phyloP scores from a whole-genome alignment of 2,329 filamentous ascomycete genomes.

The Arthrinium puccinioides region DNA sequence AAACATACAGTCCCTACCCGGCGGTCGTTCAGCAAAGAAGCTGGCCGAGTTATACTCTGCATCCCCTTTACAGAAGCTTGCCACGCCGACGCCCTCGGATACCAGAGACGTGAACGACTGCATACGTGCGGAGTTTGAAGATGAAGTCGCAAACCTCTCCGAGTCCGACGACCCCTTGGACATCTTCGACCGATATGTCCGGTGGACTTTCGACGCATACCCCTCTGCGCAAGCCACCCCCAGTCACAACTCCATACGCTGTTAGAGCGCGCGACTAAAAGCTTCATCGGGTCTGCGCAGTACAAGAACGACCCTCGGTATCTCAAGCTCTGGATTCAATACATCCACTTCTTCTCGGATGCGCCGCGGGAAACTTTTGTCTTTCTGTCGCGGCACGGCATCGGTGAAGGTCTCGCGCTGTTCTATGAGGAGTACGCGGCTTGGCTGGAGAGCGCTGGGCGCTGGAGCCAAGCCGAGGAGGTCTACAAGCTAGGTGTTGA shows the following conservation, averaged over 20 bases:
- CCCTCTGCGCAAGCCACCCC: slow-evolving; percentile 86
- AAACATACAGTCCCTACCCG: slow-evolving; percentile 90
- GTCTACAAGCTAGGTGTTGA: slow-evolving; percentile 88
- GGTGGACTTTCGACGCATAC: slow-evolving; percentile 94
- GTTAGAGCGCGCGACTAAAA: slow-evolving; percentile 86
- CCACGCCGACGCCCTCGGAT: slow-evolving; percentile 61
- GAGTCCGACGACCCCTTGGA: slow-evolving; percentile 95
- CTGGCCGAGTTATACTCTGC: slow-evolving; percentile 77
- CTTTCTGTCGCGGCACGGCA: slow-evolving; percentile 79
- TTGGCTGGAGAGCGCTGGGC: slow-evolving; percentile 77
- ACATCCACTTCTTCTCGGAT: slow-evolving; percentile 88
- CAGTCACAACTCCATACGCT: slow-evolving; percentile 85
- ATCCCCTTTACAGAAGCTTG: slow-evolving; percentile 48
- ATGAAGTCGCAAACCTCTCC: slow-evolving; percentile 67
- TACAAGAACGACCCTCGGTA: slow-evolving; percentile 97
- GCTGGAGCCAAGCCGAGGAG: slow-evolving; percentile 89
- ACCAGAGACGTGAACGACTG: slow-evolving; percentile 72
- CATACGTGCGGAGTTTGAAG: slow-evolving; percentile 77
- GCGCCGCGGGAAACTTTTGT: slow-evolving; percentile 88
- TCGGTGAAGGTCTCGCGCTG: slow-evolving; percentile 79
- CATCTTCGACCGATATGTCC: slow-evolving; percentile 91
- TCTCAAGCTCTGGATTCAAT: slow-evolving; percentile 87
- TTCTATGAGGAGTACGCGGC: slow-evolving; percentile 97
- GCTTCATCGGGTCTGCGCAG: slow-evolving; percentile 75
- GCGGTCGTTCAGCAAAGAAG: slow-evolving; percentile 80